These are phyloP conservation scores for Strobilomyces echinocephalus DNA, from an alignment of 768 basidiomycete species.

Conservation along the genomic window DNA sequence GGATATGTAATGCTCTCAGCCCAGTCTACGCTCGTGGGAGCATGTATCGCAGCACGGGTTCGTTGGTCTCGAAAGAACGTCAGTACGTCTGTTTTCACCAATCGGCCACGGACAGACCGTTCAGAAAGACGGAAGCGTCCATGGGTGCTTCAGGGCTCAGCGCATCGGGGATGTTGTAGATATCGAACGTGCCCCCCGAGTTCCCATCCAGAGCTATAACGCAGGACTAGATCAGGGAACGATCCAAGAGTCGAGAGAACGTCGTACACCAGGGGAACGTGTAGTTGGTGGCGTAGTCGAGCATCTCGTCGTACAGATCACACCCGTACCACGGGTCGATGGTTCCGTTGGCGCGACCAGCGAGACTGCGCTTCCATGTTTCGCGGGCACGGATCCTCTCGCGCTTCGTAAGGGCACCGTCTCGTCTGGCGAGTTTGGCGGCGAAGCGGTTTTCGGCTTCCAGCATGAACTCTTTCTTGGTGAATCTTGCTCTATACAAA, in stretches of 20 bases:
- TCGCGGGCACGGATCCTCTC: slow-evolving; percentile 23
- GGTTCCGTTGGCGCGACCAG: slow-evolving; percentile 46
- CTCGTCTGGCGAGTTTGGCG: slow-evolving; percentile 19
- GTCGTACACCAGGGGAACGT: slow-evolving; percentile 57
- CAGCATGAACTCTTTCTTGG: slow-evolving; percentile 18
- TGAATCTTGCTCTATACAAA: slow-evolving; percentile 11
- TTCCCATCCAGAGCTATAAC: slow-evolving; percentile 16
- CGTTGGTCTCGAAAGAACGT: slow-evolving; percentile 39
- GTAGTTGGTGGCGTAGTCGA: slow-evolving; percentile 70
- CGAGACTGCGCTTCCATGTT: slow-evolving; percentile 44
- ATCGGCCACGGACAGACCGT: slow-evolving; percentile 39
- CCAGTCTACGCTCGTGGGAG: slow-evolving; percentile 57
- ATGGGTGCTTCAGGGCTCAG: slow-evolving; percentile 45
- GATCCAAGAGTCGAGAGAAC: neutral
- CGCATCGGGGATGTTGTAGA: slow-evolving; percentile 55
- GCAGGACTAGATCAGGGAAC: slow-evolving; percentile 2
- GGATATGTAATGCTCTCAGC: slow-evolving; percentile 23
- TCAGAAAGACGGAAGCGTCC: slow-evolving; percentile 57
- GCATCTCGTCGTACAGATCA: slow-evolving; percentile 55
- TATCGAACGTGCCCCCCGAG: slow-evolving; percentile 36
- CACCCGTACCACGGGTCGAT: slow-evolving; percentile 66
- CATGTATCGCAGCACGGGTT: slow-evolving; percentile 61
- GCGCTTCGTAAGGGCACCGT: slow-evolving; percentile 19
- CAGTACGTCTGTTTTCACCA: neutral
- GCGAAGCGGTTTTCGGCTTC: slow-evolving; percentile 23